Evolutionary conservation across 1,139 yeast species (phyloP), one percentile per base, ranked within the genome.

Genomic region (Yamadazyma conglobata): DNA sequence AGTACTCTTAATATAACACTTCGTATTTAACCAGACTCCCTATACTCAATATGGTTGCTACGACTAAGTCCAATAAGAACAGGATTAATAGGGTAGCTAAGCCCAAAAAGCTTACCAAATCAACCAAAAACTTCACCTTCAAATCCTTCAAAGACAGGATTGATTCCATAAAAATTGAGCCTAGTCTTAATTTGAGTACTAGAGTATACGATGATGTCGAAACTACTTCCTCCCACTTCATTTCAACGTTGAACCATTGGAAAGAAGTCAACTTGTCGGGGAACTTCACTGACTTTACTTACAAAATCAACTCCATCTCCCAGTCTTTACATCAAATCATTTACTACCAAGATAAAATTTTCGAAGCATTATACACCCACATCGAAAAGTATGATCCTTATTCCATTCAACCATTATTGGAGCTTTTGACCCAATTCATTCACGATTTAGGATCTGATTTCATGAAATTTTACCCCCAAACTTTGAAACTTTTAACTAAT

Each of bases 391-490:
- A 77, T 41, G 95, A 89, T 52, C 68, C 71, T 18, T 64, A 81
- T 36, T 79, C 96, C 1, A 60, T 85, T 29, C 94, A 89, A 53
- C 91, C 97, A 4, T 54, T 87, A 24, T 57, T 88, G 26, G 98
- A 91, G 50, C 62, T 88, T 28, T 55, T 87, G 24, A 74, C 95
- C 0, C 95, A 88, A 51, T 83, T 93, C 46, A 80, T 89, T 26
- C 96, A 87, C 47, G 98, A 91, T 61, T 63, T 91, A 41, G 97
- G 97, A 5, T 82, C 91, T 2, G 98, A 91, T 47, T 91, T 88
- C 49, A 71, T 87, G 64, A 73, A 75, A 3, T 87, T 65, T 48
- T 88, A 86, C 47, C 60, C 64, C 2, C 52, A 58, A 17, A 60
- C 87, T 1, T 58, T 91, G 29, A 44, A 54, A 1, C 47, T 73